These are phyloP conservation scores for Wickerhamomyces queroliae DNA, from an alignment of 805 yeast genomes.

Conservation along the genomic window DNA sequence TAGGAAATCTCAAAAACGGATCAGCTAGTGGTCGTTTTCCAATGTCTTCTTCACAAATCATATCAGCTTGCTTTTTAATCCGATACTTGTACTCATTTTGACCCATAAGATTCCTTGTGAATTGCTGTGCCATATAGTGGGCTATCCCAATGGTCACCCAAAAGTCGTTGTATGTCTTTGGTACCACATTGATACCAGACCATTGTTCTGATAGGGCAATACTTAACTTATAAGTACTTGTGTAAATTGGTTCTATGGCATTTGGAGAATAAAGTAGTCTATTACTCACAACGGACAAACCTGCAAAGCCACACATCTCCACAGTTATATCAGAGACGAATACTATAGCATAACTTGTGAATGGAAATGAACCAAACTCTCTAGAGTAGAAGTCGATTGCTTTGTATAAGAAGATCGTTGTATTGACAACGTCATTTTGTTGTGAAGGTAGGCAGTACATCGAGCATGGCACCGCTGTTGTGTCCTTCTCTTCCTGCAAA, in stretches of 20 bases:
- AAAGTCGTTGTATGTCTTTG: conserved; percentile 67
- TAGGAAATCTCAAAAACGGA: conserved; percentile 62
- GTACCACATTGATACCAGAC: conserved; percentile 89
- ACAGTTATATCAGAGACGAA: conserved; percentile 57
- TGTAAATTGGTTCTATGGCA: conserved; percentile 71
- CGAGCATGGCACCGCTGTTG: conserved; percentile 45
- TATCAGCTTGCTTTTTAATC: conserved; percentile 58
- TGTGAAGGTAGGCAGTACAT: conserved; percentile 61
- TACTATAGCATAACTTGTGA: conserved; percentile 70
- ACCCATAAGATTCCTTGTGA: conserved; percentile 71
- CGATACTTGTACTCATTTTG: conserved; percentile 72
- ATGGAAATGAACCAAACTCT: conserved; percentile 92
- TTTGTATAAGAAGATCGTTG: conserved; percentile 68
- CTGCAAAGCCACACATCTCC: conserved; percentile 62
- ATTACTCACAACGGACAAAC: conserved; percentile 58
- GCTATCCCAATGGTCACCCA: conserved; percentile 91
- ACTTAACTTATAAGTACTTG: conserved; percentile 61
- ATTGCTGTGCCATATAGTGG: conserved; percentile 73
- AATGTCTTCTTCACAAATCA: conserved; percentile 66
- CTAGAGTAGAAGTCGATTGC: conserved; percentile 80
- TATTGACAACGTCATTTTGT: conserved; percentile 52
- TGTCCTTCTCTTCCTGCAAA: conserved; percentile 26
- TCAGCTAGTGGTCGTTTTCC: conserved; percentile 78
- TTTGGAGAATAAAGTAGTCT: conserved; percentile 64
- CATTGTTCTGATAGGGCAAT: conserved; percentile 81